Evolutionary conservation across 169 alveolate genomes (phyloP).

Genomic region (Eimeria praecox): DNA sequence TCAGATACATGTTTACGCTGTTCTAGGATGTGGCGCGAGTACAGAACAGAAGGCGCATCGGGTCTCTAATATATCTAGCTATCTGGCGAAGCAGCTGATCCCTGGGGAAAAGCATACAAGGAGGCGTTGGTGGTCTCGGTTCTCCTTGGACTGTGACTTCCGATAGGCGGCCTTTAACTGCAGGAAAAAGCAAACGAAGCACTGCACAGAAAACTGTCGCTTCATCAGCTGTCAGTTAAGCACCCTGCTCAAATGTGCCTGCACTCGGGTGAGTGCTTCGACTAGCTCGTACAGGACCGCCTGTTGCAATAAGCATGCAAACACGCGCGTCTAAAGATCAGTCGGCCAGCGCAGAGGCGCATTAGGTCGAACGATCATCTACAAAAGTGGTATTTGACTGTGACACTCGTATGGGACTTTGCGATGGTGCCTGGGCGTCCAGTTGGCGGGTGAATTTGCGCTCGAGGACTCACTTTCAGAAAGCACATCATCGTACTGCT

Average conservation of each 20-base stretch:
- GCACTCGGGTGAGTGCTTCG: background rate
- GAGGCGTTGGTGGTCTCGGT: background rate
- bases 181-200: background rate
- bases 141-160: background rate
- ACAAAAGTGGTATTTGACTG: background rate
- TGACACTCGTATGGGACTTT: background rate
- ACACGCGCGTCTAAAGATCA: background rate
- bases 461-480: background rate
- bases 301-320: background rate
- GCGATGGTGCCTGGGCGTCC: background rate
- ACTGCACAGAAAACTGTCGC: background rate
- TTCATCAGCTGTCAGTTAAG: too few relatives aligned
- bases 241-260: background rate
- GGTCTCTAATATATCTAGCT: background rate
- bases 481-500: background rate
- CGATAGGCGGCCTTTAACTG: background rate
- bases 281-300: background rate
- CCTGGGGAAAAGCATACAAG: background rate
- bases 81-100: background rate
- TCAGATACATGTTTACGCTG: background rate
- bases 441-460: background rate
- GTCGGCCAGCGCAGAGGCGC: background rate
- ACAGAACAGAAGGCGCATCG: background rate
- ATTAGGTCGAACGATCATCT: background rate
- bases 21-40: background rate